phyloP scores from a whole-genome alignment of 306 rosid species.

The Ceratonia siliqua region DNA sequence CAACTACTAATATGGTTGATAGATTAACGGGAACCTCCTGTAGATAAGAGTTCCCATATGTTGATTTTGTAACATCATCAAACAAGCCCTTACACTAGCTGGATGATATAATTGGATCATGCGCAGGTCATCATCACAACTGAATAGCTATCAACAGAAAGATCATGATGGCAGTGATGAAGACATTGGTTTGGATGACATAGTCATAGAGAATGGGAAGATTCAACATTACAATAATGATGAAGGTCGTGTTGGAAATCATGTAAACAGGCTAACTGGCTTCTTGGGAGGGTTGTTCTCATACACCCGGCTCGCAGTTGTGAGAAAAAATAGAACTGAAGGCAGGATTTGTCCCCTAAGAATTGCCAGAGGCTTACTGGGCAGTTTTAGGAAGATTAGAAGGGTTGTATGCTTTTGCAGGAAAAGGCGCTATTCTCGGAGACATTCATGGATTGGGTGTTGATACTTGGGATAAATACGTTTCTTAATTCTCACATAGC shows the following conservation, averaged over 20 bases:
- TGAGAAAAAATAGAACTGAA: slow-evolving; percentile 37
- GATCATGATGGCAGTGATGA: slow-evolving; percentile 35
- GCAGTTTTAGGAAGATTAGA: slow-evolving; percentile 55
- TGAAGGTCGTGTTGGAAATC: slow-evolving; percentile 27
- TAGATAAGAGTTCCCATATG: slow-evolving; percentile 16
- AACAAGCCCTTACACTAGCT: slow-evolving; percentile 15
- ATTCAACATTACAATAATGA: slow-evolving; percentile 25
- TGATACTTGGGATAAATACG: slow-evolving; percentile 1
- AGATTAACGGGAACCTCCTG: not conserved
- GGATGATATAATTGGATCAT: slow-evolving; percentile 14
- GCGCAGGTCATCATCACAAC: slow-evolving; percentile 56
- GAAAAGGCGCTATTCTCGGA: slow-evolving; percentile 35
- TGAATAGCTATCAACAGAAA: slow-evolving; percentile 32
- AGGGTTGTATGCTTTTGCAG: slow-evolving; percentile 50
- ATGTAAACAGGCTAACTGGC: slow-evolving; percentile 35
- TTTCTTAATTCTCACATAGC: not conserved
- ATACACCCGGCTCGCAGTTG: slow-evolving; percentile 36
- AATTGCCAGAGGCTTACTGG: slow-evolving; percentile 45
- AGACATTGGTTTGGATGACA: slow-evolving; percentile 35
- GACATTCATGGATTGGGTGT: slow-evolving; percentile 34
- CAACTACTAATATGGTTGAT: not conserved
- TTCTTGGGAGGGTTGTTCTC: slow-evolving; percentile 59
- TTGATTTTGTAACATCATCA: slow-evolving; percentile 15
- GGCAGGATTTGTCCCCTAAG: slow-evolving; percentile 40
- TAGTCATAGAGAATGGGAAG: slow-evolving; percentile 56